These are phyloP conservation scores for Paspalum vaginatum DNA, from an alignment of 176 grass and related monocot species.

Conservation along the genomic window DNA sequence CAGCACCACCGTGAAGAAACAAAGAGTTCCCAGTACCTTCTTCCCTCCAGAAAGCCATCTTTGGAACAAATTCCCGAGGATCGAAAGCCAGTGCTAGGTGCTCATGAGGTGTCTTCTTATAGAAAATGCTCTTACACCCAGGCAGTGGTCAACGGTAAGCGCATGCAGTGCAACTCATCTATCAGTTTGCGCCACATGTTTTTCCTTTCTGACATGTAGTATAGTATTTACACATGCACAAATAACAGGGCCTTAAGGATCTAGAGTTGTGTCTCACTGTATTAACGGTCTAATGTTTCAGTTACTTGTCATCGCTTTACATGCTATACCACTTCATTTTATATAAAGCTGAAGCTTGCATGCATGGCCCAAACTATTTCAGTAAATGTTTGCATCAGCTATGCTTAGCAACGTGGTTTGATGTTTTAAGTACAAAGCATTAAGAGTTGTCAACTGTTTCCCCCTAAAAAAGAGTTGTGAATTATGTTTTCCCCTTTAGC, in stretches of 20 bases:
- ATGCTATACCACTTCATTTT: no score
- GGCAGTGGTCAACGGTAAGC: slow-evolving; percentile 72
- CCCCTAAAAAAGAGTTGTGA: slow-evolving; percentile 13
- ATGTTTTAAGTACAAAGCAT: slow-evolving; percentile 7
- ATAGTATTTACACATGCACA: no score
- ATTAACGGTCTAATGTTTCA: no score
- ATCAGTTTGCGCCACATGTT: neutral
- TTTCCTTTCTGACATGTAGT: neutral
- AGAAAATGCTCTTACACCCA: slow-evolving; percentile 66
- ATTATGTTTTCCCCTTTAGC: neutral
- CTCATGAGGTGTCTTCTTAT: slow-evolving; percentile 48
- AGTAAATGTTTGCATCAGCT: neutral
- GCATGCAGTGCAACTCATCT: neutral
- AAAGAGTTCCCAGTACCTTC: slow-evolving; percentile 70
- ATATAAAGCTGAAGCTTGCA: neutral
- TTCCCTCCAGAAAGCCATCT: slow-evolving; percentile 69
- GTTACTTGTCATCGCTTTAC: no score
- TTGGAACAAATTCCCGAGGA: slow-evolving; percentile 81
- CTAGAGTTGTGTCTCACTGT: no score
- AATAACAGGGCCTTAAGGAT: no score
- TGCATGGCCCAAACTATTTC: neutral
- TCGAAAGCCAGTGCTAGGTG: slow-evolving; percentile 34
- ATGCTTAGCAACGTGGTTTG: neutral
- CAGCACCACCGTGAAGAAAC: slow-evolving; percentile 32
- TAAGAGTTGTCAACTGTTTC: neutral